These are phyloP conservation scores for Rossbeevera mucosa DNA, from an alignment of 768 basidiomycete genomes.

Conservation along the genomic window DNA sequence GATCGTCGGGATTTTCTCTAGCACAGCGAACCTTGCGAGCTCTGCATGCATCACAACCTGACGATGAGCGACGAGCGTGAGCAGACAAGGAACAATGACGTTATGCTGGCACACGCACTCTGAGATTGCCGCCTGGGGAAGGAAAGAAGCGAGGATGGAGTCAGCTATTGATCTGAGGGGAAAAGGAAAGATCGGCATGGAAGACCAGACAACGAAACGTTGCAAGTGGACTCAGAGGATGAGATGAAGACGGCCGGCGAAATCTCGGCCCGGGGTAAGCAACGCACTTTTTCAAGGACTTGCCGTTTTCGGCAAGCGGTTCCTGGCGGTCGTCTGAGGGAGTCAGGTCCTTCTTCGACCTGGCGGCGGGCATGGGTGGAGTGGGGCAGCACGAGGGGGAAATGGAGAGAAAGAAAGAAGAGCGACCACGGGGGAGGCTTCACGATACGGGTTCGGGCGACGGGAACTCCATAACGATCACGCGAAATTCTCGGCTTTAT, in stretches of 20 bases:
- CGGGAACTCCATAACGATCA: background rate
- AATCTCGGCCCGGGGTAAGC: slow-evolving; percentile 42
- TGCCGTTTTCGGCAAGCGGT: slow-evolving; percentile 58
- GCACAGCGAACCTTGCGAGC: slow-evolving; percentile 85
- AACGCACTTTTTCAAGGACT: slow-evolving; percentile 77
- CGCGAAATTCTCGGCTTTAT: background rate
- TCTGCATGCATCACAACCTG: slow-evolving; percentile 84
- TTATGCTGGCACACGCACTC: slow-evolving; percentile 45
- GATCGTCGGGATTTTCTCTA: slow-evolving; percentile 72
- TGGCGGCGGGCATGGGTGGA: slow-evolving; percentile 55
- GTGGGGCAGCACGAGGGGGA: slow-evolving; percentile 15
- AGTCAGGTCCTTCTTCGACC: slow-evolving; percentile 62
- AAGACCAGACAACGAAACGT: slow-evolving; percentile 1
- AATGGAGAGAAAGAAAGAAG: slow-evolving; percentile 6
- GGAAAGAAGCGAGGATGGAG: slow-evolving; percentile 24
- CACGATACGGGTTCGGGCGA: background rate
- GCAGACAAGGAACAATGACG: slow-evolving; percentile 19
- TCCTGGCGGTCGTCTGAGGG: slow-evolving; percentile 54
- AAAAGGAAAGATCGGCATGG: slow-evolving; percentile 36
- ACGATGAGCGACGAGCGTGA: slow-evolving; percentile 22
- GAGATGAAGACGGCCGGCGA: slow-evolving; percentile 42
- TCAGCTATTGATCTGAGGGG: slow-evolving; percentile 31
- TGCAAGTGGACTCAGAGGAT: background rate
- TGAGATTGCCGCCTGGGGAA: slow-evolving; percentile 73
- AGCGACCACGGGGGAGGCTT: background rate